Percentiles rank a stretch among this genome's conserved stretches.
Evolutionary conservation across 1,284 basidiomycete species (phyloP).

Genomic region (Cystobasidiaceae sp.): DNA sequence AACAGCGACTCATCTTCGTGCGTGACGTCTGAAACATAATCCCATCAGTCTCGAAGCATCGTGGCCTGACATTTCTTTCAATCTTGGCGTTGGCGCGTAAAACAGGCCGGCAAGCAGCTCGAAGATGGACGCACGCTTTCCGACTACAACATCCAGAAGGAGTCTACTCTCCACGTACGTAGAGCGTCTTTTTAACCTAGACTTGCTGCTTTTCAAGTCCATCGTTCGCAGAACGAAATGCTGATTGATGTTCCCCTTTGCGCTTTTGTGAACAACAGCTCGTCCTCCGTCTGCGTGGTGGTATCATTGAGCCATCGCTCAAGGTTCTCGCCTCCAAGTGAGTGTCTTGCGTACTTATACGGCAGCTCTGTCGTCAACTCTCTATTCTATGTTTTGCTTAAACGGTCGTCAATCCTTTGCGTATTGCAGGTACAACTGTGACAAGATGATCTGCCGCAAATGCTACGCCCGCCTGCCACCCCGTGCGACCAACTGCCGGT

Average conservation of each 20-base stretch:
- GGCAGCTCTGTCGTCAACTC: no score
- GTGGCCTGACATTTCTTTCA: no score
- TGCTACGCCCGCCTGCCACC: constrained; percentile 99
- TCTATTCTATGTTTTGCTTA: no score
- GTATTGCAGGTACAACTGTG: constrained; percentile 51
- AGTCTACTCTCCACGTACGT: constrained; percentile 70
- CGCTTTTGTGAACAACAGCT: background rate
- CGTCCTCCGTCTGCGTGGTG: constrained; percentile 63
- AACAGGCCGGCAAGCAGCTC: constrained; percentile 85
- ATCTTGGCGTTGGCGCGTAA: no score
- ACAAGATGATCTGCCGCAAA: constrained; percentile 96
- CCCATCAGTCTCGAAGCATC: no score
- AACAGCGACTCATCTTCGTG: constrained; percentile 89
- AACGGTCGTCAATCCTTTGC: no score
- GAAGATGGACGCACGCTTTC: constrained; percentile 91
- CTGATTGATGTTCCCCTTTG: no score
- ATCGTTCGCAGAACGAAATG: no score
- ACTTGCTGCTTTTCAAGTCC: no score
- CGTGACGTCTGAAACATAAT: background rate
- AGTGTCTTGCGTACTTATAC: no score
- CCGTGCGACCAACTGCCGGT: constrained; percentile 99
- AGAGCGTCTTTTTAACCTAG: no score
- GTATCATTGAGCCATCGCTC: constrained; percentile 97
- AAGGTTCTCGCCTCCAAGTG: constrained; percentile 92
- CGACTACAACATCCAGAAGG: constrained; percentile 99